Evolutionary conservation across 306 rosid genomes (phyloP), one percentile per base, ranked within the genome.

Genomic region (Abrus precatorius): DNA sequence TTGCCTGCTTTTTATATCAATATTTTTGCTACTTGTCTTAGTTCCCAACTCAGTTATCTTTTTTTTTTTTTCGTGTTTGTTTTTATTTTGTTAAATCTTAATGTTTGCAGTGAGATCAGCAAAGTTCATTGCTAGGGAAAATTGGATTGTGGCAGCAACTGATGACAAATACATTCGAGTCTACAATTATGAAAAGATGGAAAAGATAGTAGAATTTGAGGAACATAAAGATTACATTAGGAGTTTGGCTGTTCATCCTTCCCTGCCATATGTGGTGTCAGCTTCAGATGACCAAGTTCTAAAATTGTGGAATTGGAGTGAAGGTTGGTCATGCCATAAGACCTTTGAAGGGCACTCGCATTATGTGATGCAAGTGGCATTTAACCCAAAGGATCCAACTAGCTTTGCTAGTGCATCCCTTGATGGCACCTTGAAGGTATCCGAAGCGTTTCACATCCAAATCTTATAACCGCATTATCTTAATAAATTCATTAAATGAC

Each of bases 301-400:
- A 5, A 90, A 89, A 83, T 71, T 86, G 62, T 92, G 94, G 94
- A 86, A 90, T 68, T 90, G 94, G 93, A 82, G 61, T 7, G 72
- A 89, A 73, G 83, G 69, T 52, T 92, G 97, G 97, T 20, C 56
- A 6, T 84, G 93, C 56, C 3, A 28, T 63, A 55, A 82, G 66
- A 78, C 41, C 73, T 89, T 89, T 41, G 87, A 82, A 73, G 94
- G 93, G 1, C 89, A 92, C 64, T 83, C 92, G 3, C 93, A 90
- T 73, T 87, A 92, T 86, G 93, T 87, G 84, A 90, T 92, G 94
- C 92, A 90, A 83, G 88, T 82, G 44, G 83, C 87, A 6, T 70
- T 90, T 4, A 79, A 92, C 61, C 91, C 87, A 0, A 69, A 79
- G 11, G 87, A 87, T 47, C 53, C 84, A 12, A 11, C 75, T 33